These are phyloP conservation scores for Sugiyamaella boreocaroliniensis DNA, from an alignment of 805 yeast genomes.

Conservation along the genomic window DNA sequence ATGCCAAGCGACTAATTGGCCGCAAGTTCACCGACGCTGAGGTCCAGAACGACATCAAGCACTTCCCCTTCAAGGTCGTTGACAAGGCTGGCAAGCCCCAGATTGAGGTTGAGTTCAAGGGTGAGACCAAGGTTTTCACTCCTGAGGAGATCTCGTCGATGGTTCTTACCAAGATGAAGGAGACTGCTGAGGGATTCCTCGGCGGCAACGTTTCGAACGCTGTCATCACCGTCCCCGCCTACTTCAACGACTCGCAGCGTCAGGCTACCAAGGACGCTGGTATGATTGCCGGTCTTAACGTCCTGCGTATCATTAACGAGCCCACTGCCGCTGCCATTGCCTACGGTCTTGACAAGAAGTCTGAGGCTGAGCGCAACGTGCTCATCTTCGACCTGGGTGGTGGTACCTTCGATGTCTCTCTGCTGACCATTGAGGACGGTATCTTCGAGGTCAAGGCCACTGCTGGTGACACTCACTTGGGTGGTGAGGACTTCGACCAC, in stretches of 20 bases:
- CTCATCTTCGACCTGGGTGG: slow-evolving; percentile 96
- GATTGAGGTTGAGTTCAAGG: slow-evolving; percentile 81
- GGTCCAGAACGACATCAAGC: slow-evolving; percentile 73
- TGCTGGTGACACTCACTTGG: slow-evolving; percentile 85
- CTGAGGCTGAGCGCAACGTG: slow-evolving; percentile 78
- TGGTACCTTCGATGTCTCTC: slow-evolving; percentile 97
- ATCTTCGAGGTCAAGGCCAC: slow-evolving; percentile 96
- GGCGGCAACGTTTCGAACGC: slow-evolving; percentile 84
- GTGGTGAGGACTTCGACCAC: slow-evolving; percentile 99
- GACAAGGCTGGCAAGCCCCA: slow-evolving; percentile 81
- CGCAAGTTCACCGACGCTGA: slow-evolving; percentile 73
- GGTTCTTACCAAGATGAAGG: slow-evolving; percentile 89
- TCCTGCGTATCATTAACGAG: slow-evolving; percentile 90
- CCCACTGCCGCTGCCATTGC: slow-evolving; percentile 99
- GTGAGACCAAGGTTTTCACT: slow-evolving; percentile 77
- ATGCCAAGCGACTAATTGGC: slow-evolving; percentile 92
- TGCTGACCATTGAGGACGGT: slow-evolving; percentile 90
- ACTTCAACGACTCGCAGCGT: slow-evolving; percentile 96
- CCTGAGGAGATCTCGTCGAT: slow-evolving; percentile 94
- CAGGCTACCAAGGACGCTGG: slow-evolving; percentile 99
- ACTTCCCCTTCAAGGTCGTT: slow-evolving; percentile 78
- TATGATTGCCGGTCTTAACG: slow-evolving; percentile 91
- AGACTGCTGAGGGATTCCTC: slow-evolving; percentile 84
- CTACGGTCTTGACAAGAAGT: slow-evolving; percentile 72
- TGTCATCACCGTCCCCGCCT: slow-evolving; percentile 94